A percentile compares a stretch with the other conserved stretches of the same genome.
Evolutionary conservation across 192 early-diverging fungal genomes (phyloP).

Genomic region (Entophlyctis luteolus): DNA sequence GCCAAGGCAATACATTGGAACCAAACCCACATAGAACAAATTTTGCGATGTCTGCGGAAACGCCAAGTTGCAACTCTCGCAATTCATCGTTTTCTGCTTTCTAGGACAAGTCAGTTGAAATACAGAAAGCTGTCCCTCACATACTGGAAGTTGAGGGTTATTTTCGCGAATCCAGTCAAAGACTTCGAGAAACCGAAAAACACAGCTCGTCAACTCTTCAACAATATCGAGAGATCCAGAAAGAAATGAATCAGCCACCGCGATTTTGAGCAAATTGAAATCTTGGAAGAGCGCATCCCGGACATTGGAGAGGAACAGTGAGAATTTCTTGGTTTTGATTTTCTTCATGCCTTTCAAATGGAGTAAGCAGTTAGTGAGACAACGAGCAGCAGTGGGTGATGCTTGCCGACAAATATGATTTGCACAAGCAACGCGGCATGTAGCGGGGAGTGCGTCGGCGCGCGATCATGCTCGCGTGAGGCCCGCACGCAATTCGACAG

Average conservation of each 20-base stretch:
- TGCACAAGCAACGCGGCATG: not conserved
- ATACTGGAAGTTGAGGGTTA: too few species aligned
- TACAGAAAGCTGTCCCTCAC: too few species aligned
- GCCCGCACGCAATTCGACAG: not conserved
- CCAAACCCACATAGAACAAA: not conserved
- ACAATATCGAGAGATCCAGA: too few species aligned
- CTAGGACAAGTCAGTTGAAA: too few species aligned
- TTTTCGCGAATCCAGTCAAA: too few species aligned
- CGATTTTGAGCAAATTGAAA: not conserved
- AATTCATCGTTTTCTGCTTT: too few species aligned
- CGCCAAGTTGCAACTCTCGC: too few species aligned
- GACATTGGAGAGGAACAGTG: not conserved
- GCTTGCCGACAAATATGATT: not conserved
- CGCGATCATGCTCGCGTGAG: not conserved
- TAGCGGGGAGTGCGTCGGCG: not conserved
- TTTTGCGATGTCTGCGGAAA: too few species aligned
- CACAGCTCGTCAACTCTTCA: too few species aligned
- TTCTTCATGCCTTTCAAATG: not conserved
- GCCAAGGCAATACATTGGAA: not conserved
- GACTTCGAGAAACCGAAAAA: too few species aligned
- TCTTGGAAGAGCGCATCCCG: not conserved
- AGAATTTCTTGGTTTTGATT: constrained; percentile 2
- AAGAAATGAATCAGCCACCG: too few species aligned
- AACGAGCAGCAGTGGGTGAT: not conserved
- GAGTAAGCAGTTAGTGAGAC: not conserved